Percentiles rank a stretch among this genome's conserved stretches.
Conservation (phyloP, 495 filamentous ascomycete genomes). For the Penicillium nucicola region DNA sequence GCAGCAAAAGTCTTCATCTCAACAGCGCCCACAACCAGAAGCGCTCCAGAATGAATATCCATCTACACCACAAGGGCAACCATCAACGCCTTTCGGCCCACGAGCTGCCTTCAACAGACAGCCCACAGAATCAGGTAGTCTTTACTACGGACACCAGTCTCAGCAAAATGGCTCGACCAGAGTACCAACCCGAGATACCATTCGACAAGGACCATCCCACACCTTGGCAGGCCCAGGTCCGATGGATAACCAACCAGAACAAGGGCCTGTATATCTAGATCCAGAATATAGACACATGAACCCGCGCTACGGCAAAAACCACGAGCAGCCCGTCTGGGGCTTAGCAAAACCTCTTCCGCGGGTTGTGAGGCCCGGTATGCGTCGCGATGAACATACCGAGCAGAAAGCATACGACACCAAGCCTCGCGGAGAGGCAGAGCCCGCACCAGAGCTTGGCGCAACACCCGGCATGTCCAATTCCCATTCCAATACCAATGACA, state of each 20-base stretch:
- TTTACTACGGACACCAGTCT: slow-evolving; percentile 2
- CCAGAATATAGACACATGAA: slow-evolving; percentile 18
- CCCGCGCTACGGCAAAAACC: slow-evolving; percentile 18
- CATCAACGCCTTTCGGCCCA: background rate
- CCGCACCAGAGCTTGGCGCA: slow-evolving; percentile 8
- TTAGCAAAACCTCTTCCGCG: slow-evolving; percentile 28
- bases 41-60: background rate
- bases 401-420: slow-evolving; percentile 4
- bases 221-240: slow-evolving; percentile 5
- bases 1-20: background rate
- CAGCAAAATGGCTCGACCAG: background rate
- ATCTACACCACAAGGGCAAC: background rate
- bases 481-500: background rate
- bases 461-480: slow-evolving; percentile 5
- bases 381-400: slow-evolving; percentile 3
- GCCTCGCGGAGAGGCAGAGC: slow-evolving; percentile 1
- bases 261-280: slow-evolving; percentile 14
- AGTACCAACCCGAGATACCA: background rate
- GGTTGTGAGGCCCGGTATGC: slow-evolving; percentile 29
- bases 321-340: slow-evolving; percentile 25
- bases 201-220: slow-evolving; percentile 4
- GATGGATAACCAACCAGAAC: background rate
- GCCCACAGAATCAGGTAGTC: slow-evolving; percentile 11
- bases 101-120: slow-evolving; percentile 1
- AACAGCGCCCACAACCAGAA: background rate